Evolutionary conservation across 2,329 filamentous ascomycete species (phyloP), one percentile per base, ranked within the genome.

Genomic region (Fusarium compactum): DNA sequence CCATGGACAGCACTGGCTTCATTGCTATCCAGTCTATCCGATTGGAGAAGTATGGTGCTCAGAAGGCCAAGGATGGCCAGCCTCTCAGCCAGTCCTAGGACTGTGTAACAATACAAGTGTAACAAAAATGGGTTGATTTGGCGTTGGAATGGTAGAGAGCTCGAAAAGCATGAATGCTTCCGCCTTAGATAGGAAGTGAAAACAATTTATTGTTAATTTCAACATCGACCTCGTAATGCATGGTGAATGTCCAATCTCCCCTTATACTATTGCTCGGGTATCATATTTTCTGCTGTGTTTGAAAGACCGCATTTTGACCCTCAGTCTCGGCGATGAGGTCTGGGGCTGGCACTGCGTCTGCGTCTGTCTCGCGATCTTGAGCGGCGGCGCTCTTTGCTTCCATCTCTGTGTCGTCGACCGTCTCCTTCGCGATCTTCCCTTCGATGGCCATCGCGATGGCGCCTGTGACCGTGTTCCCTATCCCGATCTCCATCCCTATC

Each of bases 1-100:
- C 84, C 70, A 92, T 93, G 90, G 92, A 94, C 78, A 89, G 89
- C 73, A 86, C 77, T 22, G 85, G 86, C 27, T 90, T 91, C 77
- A 90, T 95, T 77, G 86, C 50, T 82, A 70, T 70, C 24, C 67
- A 68, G 27, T 58, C 67, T 27, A 71, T 70, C 38, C 68, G 68
- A 43, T 25, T 91, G 54, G 83, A 89, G 80, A 90, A 82, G 74
- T 80, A 80, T 45, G 78, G 78, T 20, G 64, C 27, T 25, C 60
- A 66, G 46, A 81, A 80, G 74, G 77, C 76, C 30, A 74, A 74
- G 63, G 74, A 79, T 22, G 78, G 78, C 60, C 68, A 82, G 80
- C 73, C 72, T 41, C 72, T 75, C 9, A 70, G 61, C 51, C 59
- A 69, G 46, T 69, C 66, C 25, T 69, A 29, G 24, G 29, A 43